phyloP scores from a whole-genome alignment of 1,284 basidiomycete genomes.

The Leccinum subrobustum region DNA sequence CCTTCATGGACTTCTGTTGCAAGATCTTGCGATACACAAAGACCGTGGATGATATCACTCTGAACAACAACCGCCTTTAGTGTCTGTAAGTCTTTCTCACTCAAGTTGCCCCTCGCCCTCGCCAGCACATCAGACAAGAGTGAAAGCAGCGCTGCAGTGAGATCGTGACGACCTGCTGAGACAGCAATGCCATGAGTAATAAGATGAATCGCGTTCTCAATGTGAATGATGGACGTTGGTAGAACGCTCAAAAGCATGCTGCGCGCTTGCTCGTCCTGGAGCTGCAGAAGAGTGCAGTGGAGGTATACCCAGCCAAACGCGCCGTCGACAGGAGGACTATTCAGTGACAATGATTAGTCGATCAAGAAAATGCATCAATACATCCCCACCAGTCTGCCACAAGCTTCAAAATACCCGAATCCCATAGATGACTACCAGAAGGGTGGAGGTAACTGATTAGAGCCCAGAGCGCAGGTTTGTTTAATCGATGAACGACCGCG shows the following conservation, averaged over 20 bases:
- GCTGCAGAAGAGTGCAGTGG: constrained; percentile 32
- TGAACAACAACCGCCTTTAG: constrained; percentile 45
- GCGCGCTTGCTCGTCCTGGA: constrained; percentile 26
- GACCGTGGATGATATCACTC: constrained; percentile 30
- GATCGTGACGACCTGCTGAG: constrained; percentile 15
- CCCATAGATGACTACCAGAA: constrained; percentile 42
- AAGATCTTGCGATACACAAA: constrained; percentile 34
- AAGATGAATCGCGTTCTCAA: constrained; percentile 39
- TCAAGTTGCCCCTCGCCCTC: constrained; percentile 27
- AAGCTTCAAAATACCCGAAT: constrained; percentile 19
- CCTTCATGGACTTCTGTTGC: constrained; percentile 33
- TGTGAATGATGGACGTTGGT: constrained; percentile 23
- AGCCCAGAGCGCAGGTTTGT: constrained; percentile 40
- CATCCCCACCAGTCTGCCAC: constrained; percentile 33
- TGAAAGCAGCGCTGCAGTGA: constrained; percentile 31
- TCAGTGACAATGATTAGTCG: background rate
- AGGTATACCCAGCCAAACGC: constrained; percentile 48
- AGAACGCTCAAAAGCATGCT: constrained; percentile 28
- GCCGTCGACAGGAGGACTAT: constrained; percentile 22
- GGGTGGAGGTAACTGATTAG: constrained; percentile 47
- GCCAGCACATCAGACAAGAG: constrained; percentile 39
- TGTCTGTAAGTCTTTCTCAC: constrained; percentile 24
- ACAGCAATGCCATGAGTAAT: constrained; percentile 40
- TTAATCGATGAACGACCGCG: constrained; percentile 39
- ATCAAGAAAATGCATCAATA: background rate